These are phyloP conservation scores for Flaveria trinervia DNA, from an alignment of 129 eudicot species.

Conservation along the genomic window DNA sequence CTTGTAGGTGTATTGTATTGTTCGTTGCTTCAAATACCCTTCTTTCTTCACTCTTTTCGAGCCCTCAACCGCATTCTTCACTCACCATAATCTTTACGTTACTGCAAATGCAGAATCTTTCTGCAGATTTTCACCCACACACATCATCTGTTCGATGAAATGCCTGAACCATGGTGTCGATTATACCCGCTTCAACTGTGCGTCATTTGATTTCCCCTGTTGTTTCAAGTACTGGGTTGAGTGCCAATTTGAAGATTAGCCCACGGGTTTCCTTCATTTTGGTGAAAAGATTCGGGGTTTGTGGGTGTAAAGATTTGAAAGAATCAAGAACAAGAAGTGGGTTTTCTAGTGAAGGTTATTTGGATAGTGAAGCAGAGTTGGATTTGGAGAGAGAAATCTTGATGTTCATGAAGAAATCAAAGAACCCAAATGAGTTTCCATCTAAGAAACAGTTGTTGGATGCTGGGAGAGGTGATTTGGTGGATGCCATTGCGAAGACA, in stretches of 20 bases:
- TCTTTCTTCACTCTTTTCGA: conserved; percentile 17
- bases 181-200: conserved; percentile 34
- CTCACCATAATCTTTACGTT: conserved; percentile 6
- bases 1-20: background rate
- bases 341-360: conserved; percentile 36
- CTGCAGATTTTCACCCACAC: conserved; percentile 13
- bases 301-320: conserved; percentile 24
- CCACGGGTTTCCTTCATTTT: conserved; percentile 6
- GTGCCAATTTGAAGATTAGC: conserved; percentile 22
- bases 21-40: conserved; percentile 33
- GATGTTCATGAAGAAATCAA: conserved; percentile 74
- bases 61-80: background rate
- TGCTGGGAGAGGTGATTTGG: conserved; percentile 77
- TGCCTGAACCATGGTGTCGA: conserved; percentile 79
- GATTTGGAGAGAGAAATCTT: conserved; percentile 63
- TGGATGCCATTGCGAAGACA: conserved; percentile 52
- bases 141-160: conserved; percentile 65
- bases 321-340: conserved; percentile 28
- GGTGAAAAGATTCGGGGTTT: conserved; percentile 12
- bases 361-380: conserved; percentile 40
- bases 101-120: conserved; percentile 19
- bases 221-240: conserved; percentile 24
- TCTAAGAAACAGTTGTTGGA: conserved; percentile 56
- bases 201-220: conserved; percentile 35
- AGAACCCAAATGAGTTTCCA: conserved; percentile 69